Evolutionary conservation across 768 basidiomycete genomes (phyloP).

Genomic region (Mycena venus): DNA sequence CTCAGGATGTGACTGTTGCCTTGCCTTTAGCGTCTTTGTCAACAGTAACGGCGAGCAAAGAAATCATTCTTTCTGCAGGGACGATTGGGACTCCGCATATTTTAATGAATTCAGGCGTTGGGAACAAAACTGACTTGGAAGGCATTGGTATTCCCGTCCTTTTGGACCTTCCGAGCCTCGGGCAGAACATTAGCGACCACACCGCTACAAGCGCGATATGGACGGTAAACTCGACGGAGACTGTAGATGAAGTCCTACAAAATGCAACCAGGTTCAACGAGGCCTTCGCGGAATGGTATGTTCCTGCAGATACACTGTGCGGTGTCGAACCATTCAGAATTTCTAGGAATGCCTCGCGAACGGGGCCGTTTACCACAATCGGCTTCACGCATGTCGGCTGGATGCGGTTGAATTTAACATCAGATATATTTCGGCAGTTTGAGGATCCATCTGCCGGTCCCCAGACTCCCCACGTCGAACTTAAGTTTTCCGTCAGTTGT

Average conservation of each 20-base stretch:
- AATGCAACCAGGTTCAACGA: constrained; percentile 16
- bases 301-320: no score
- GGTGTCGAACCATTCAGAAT: neutral
- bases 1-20: neutral
- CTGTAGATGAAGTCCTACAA: neutral
- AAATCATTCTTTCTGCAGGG: constrained; percentile 50
- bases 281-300: constrained; percentile 14
- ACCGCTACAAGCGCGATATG: neutral
- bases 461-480: constrained; percentile 49
- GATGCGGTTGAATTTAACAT: constrained; percentile 37
- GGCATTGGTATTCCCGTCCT: constrained; percentile 9
- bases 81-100: constrained; percentile 42
- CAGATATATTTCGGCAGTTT: constrained; percentile 36
- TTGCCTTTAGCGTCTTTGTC: neutral
- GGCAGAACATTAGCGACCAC: constrained; percentile 29
- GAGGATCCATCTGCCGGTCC: constrained; percentile 49
- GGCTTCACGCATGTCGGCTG: constrained; percentile 43
- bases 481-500: constrained; percentile 43
- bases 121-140: constrained; percentile 14
- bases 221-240: constrained; percentile 6
- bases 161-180: constrained; percentile 27
- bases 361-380: constrained; percentile 44
- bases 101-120: constrained; percentile 35
- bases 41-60: constrained; percentile 40
- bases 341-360: constrained; percentile 35